Conservation (phyloP, 257 asterid genomes). For the Fraxinus cuspidata region DNA sequence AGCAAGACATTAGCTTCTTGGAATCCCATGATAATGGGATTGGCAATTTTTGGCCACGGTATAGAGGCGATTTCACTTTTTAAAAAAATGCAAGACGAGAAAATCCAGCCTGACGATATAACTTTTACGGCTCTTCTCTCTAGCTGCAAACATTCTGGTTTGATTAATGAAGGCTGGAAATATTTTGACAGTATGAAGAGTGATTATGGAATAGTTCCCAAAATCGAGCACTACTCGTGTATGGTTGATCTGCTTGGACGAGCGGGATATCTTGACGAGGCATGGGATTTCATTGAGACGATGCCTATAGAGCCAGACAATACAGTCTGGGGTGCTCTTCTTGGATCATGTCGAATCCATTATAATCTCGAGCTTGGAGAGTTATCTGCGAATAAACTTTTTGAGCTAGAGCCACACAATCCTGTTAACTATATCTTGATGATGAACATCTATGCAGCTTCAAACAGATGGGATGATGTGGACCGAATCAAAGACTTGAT, state of each 20-base stretch:
- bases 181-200: constrained; percentile 51
- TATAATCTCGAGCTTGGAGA: constrained; percentile 50
- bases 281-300: constrained; percentile 52
- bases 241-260: constrained; percentile 73
- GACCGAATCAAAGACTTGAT: constrained; percentile 42
- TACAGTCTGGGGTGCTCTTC: constrained; percentile 63
- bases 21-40: constrained; percentile 66
- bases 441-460: constrained; percentile 55
- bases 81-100: constrained; percentile 40
- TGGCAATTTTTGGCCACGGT: constrained; percentile 45
- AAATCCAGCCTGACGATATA: constrained; percentile 54
- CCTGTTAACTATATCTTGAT: constrained; percentile 55
- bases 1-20: constrained; percentile 49
- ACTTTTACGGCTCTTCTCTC: constrained; percentile 65
- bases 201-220: constrained; percentile 45
- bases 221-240: constrained; percentile 63
- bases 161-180: constrained; percentile 53
- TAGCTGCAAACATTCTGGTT: constrained; percentile 54
- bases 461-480: constrained; percentile 50
- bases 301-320: constrained; percentile 60
- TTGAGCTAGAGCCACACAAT: constrained; percentile 53
- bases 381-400: constrained; percentile 52
- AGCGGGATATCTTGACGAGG: constrained; percentile 66
- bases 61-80: constrained; percentile 50
- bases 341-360: constrained; percentile 53